Base-by-base conservation (phyloP, 495 filamentous ascomycete genomes). In the Daldinia vernicosa region DNA sequence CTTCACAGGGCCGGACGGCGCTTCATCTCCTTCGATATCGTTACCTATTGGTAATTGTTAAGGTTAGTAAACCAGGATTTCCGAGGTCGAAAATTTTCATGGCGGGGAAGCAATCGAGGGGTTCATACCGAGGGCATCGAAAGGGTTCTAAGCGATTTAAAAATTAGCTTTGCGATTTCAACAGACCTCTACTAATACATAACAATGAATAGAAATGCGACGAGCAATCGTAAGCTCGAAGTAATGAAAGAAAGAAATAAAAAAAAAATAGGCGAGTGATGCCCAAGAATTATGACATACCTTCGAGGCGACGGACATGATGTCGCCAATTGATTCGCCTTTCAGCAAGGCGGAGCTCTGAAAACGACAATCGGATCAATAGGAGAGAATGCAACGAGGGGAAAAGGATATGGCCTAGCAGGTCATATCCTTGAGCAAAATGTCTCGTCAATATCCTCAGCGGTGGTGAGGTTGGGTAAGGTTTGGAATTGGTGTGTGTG, bases 91-190 rank as follows among this genome's bases (percentile, higher is more conserved):
- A 54, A 77, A 64, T 74, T 76, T 74, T 76, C 69, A 72, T 72
- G 69, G 73, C 64, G 65, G 57, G 70, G 6, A 47, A 28, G 72
- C 37, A 75, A 62, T 67, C 50, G 64, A 70, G 72, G 76, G 70
- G 75, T 78, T 81, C 81, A 78, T 91, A 95, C 93, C 92, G 84
- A 96, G 92, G 84, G 93, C 86, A 86, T 92, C 92, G 86, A 89
- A 96, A 68, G 89, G 86, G 85, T 96, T 96, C 93, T 92, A 79
- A 79, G 27, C 59, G 60, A 57, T 71, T 14, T 43, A 52, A 66
- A 75, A 55, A 72, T 78, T 78, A 80, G 79, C 71, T 74, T 65
- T 50, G 69, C 67, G 12, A 40, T 24, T 24, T 47, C 4, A 57
- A 11, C 24, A 59, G 28, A 67, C 22, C 11, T 56, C 53, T 62